Percentiles rank a stretch among this genome's conserved stretches.
phyloP scores from a whole-genome alignment of 2,329 filamentous ascomycete species.

The Neopestalotiopsis rosae region DNA sequence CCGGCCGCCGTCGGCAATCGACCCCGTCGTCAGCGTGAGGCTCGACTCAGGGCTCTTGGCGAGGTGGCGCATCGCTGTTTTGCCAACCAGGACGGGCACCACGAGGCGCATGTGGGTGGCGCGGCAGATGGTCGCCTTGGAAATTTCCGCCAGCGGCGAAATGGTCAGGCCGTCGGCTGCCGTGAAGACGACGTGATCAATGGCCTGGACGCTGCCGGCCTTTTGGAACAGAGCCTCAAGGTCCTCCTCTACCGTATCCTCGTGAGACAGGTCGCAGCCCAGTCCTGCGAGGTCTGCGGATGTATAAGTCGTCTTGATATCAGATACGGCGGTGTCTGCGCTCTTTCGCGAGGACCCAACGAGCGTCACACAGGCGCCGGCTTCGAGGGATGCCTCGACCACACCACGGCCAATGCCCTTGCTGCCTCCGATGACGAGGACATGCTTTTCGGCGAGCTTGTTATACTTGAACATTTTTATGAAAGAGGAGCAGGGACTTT shows the following conservation, averaged over 20 bases:
- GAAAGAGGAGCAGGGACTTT: no score
- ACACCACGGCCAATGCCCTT: conserved; percentile 35
- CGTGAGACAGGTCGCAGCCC: conserved; percentile 28
- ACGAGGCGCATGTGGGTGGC: conserved; percentile 37
- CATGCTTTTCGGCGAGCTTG: conserved; percentile 36
- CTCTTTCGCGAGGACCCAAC: conserved; percentile 27
- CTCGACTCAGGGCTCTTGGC: conserved; percentile 25
- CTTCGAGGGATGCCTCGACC: conserved; percentile 31
- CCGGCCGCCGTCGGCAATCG: conserved; percentile 28
- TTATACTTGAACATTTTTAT: conserved; percentile 34
- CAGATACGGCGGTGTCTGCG: conserved; percentile 26
- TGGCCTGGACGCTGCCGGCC: conserved; percentile 9
- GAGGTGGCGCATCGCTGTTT: conserved; percentile 36
- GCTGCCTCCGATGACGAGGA: conserved; percentile 36
- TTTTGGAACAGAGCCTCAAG: conserved; percentile 29
- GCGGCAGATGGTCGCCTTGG: conserved; percentile 29
- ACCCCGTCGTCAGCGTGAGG: conserved; percentile 31
- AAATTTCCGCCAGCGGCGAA: conserved; percentile 28
- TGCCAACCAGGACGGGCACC: conserved; percentile 40
- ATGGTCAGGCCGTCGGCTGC: conserved; percentile 36
- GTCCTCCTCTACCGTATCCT: conserved; percentile 27
- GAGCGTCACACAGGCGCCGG: conserved; percentile 31
- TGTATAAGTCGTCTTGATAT: conserved; percentile 27
- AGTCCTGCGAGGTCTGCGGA: conserved; percentile 23
- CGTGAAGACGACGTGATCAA: conserved; percentile 36